A percentile compares a stretch with the other conserved stretches of the same genome.
Evolutionary conservation across 768 basidiomycete species (phyloP).

Genomic region (Leucocoprinus leucothites): DNA sequence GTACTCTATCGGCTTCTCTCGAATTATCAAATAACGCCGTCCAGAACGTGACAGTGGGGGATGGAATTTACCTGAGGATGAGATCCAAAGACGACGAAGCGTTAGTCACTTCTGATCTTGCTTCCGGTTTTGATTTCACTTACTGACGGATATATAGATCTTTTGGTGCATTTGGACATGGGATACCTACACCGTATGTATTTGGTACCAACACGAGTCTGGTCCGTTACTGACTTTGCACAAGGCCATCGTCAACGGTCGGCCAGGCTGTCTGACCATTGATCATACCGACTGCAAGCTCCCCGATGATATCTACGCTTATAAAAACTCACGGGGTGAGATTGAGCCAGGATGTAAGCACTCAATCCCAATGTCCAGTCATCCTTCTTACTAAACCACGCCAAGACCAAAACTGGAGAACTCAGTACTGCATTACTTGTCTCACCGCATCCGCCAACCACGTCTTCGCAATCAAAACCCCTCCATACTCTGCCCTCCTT

Average conservation of each 20-base stretch:
- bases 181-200: constrained; percentile 46
- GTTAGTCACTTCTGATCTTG: constrained; percentile 17
- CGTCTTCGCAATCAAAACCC: constrained; percentile 34
- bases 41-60: constrained; percentile 49
- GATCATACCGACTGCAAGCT: constrained; percentile 50
- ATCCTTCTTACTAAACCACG: background rate
- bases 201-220: background rate
- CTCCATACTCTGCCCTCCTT: constrained; percentile 41
- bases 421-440: constrained; percentile 41
- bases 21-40: background rate
- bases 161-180: constrained; percentile 55
- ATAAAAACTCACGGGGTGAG: constrained; percentile 28
- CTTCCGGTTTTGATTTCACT: background rate
- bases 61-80: constrained; percentile 43
- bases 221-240: background rate
- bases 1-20: constrained; percentile 16
- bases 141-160: constrained; percentile 22
- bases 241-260: constrained; percentile 47
- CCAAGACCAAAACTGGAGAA: constrained; percentile 43
- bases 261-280: constrained; percentile 44
- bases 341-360: constrained; percentile 42
- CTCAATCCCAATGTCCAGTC: background rate
- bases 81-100: constrained; percentile 43
- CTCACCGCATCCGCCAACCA: constrained; percentile 41
- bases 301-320: constrained; percentile 40